Evolutionary conservation across 495 filamentous ascomycete species (phyloP).

Genomic region (Xylaria scruposa): DNA sequence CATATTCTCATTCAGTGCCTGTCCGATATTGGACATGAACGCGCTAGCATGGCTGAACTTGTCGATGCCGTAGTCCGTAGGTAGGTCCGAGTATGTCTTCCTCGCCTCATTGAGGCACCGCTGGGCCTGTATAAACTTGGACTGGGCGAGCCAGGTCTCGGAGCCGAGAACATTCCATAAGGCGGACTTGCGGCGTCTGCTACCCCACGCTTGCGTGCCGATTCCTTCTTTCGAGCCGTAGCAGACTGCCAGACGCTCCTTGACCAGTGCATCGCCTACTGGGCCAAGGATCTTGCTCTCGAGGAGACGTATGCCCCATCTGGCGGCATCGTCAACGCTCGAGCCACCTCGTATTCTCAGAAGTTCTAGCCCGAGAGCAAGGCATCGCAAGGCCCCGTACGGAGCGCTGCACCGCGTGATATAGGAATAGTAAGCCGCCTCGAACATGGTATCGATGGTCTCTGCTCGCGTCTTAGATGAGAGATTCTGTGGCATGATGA

Average conservation of each 20-base stretch:
- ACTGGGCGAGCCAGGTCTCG: slow-evolving; percentile 78
- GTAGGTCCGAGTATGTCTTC: slow-evolving; percentile 68
- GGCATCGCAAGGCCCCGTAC: slow-evolving; percentile 77
- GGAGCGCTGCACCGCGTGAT: slow-evolving; percentile 78
- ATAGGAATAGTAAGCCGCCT: slow-evolving; percentile 89
- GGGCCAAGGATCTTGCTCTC: slow-evolving; percentile 77
- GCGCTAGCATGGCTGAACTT: slow-evolving; percentile 63
- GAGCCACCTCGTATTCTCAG: slow-evolving; percentile 77
- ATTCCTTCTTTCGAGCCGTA: slow-evolving; percentile 74
- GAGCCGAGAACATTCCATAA: slow-evolving; percentile 88
- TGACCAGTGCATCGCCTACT: slow-evolving; percentile 78
- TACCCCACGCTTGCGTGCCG: slow-evolving; percentile 69
- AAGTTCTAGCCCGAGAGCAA: slow-evolving; percentile 79
- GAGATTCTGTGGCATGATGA: slow-evolving; percentile 74
- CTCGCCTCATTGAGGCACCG: slow-evolving; percentile 73
- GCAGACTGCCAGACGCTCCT: slow-evolving; percentile 83
- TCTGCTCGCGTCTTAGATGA: slow-evolving; percentile 78
- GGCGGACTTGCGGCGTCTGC: slow-evolving; percentile 79
- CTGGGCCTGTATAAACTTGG: slow-evolving; percentile 72
- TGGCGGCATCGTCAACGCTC: slow-evolving; percentile 83
- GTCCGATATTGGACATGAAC: slow-evolving; percentile 69
- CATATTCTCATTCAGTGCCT: slow-evolving; percentile 61
- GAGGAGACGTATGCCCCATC: slow-evolving; percentile 80
- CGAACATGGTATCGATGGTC: slow-evolving; percentile 81
- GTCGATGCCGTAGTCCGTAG: slow-evolving; percentile 60